Percentiles rank a stretch among this genome's conserved stretches.
phyloP scores from a whole-genome alignment of 1,284 basidiomycete species.

The Stygiomarasmius scandens region DNA sequence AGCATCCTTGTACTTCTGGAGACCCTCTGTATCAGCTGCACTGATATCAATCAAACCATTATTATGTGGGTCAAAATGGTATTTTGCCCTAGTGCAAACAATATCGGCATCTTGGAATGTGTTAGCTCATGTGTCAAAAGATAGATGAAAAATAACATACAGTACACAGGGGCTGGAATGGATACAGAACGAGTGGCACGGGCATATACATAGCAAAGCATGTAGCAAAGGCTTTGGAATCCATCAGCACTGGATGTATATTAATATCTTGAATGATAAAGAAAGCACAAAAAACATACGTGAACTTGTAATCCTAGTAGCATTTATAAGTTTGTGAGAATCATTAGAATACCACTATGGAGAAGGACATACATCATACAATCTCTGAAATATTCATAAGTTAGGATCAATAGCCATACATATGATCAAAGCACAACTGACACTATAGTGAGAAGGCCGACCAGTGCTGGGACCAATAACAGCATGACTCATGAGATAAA shows the following conservation, averaged over 20 bases:
- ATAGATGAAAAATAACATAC: slow-evolving; percentile 28
- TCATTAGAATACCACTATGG: not conserved
- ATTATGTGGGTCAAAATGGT: slow-evolving; percentile 39
- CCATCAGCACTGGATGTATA: slow-evolving; percentile 42
- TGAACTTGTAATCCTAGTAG: slow-evolving; percentile 45
- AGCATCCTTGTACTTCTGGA: slow-evolving; percentile 29
- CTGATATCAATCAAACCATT: slow-evolving; percentile 17
- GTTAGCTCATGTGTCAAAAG: no score
- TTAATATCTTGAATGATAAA: not conserved
- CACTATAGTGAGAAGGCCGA: not conserved
- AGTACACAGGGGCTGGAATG: slow-evolving; percentile 58
- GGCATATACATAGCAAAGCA: slow-evolving; percentile 58
- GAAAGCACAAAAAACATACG: slow-evolving; percentile 24
- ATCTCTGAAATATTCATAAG: slow-evolving; percentile 28
- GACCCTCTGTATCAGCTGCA: slow-evolving; percentile 21
- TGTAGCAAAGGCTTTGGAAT: slow-evolving; percentile 51
- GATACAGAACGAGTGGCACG: slow-evolving; percentile 60
- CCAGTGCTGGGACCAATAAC: not conserved
- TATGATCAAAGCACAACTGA: no score
- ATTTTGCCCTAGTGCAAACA: slow-evolving; percentile 43
- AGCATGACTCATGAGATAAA: slow-evolving; percentile 43
- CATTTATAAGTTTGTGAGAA: slow-evolving; percentile 18
- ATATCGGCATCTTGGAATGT: slow-evolving; percentile 37
- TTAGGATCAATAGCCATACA: no score
- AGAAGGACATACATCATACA: slow-evolving; percentile 34